phyloP scores from a whole-genome alignment of 1,284 basidiomycete species.

The Prillingera fragicola region DNA sequence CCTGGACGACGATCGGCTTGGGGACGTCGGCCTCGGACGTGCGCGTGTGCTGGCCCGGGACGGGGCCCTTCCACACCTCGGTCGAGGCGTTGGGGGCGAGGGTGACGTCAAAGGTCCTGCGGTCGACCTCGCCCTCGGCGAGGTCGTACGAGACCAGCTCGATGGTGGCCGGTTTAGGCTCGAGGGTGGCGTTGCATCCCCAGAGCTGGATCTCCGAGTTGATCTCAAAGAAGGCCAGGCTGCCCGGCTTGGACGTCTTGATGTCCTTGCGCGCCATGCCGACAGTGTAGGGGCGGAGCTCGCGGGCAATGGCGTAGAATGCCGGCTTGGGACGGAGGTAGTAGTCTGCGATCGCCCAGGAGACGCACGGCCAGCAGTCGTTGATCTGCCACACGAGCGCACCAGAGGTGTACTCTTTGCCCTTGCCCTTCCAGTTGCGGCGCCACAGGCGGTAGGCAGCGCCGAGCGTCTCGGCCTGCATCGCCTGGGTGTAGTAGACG shows the following conservation, averaged over 20 bases:
- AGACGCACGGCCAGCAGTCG: constrained; percentile 74
- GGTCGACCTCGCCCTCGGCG: constrained; percentile 49
- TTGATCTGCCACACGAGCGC: constrained; percentile 80
- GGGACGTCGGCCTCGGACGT: constrained; percentile 62
- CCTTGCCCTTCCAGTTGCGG: constrained; percentile 66
- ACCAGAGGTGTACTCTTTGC: constrained; percentile 65
- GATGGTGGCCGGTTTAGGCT: constrained; percentile 56
- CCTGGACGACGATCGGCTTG: constrained; percentile 66
- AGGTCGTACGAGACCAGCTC: constrained; percentile 66
- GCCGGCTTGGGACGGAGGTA: constrained; percentile 70
- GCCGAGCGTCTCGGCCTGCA: constrained; percentile 72
- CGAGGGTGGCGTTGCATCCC: constrained; percentile 71
- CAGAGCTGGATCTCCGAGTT: constrained; percentile 61
- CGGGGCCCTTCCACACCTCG: constrained; percentile 64
- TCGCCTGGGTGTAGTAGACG: constrained; percentile 72
- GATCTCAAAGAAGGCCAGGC: constrained; percentile 62
- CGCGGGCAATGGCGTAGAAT: constrained; percentile 63
- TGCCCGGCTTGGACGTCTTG: constrained; percentile 56
- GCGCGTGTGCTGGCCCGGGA: constrained; percentile 63
- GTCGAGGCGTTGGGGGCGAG: constrained; percentile 72
- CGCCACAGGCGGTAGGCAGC: constrained; percentile 70
- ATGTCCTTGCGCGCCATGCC: constrained; percentile 65
- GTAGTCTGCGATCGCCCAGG: constrained; percentile 73
- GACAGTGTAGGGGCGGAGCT: constrained; percentile 66
- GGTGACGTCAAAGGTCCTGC: constrained; percentile 53